Evolutionary conservation across 345 rosid species (phyloP), one percentile per base, ranked within the genome.

Genomic region (Luvunga scandens): DNA sequence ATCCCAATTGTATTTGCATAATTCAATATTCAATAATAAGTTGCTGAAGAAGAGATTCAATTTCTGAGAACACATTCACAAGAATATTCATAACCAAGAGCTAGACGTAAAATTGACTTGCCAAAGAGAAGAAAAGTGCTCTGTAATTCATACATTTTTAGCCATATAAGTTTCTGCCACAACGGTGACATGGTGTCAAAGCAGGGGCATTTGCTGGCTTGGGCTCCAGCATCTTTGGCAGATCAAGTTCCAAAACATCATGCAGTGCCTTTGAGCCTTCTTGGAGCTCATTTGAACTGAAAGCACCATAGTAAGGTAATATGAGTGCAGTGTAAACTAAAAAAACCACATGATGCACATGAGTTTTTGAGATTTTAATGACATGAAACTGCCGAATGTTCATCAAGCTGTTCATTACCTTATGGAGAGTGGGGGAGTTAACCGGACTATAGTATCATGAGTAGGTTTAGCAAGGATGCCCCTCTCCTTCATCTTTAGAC

Each of bases 381-480:
- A 61, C 31, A 56, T 25, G 55, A 27, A 65, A 72, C 50, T 33
- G 36, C 12, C 24, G 30, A 36, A 30, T 66, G 22, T 21, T 48
- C 22, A 70, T 16, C 64, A 81, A n/a, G 64, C 65, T 39, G 78
- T 64, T 24, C 42, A 30, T 80, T 86, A 93, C 99, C 99, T 96
- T 57, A 96, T 88, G 79, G 90, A 87, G 72, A 96, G 97, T 30
- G 99, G 98, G 68, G 99, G 98, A 75, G 98, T 94, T 81, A 96
- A 86, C 77, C 98, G 92, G 73, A 96, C 98, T 74, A 96, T 91
- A 14, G 95, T 88, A 66, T 89, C 84, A 79, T 96, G 98, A 3
- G 99, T 94, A 10, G 99, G 97, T 86, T 96, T 96, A 62, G 98
- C 97, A 50, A 96, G 97, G 61, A 96, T 83, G 80, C 99, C 97